Conservation (phyloP, 129 eudicot genomes). For the Centella asiatica region DNA sequence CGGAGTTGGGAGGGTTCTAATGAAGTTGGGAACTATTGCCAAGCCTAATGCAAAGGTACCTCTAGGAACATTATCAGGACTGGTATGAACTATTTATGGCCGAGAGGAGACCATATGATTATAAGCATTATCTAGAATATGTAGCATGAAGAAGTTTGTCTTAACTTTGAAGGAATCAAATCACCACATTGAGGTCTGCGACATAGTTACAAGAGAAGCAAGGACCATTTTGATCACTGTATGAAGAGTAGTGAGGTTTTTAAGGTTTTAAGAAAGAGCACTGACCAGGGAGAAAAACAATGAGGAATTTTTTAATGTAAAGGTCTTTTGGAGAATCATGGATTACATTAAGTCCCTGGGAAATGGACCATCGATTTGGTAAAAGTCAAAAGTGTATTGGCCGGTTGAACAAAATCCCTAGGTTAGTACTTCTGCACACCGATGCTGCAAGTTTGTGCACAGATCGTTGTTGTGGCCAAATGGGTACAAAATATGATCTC, state of each 20-base stretch:
- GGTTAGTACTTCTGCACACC: not conserved
- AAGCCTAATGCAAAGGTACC: no score
- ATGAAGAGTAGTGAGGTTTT: constrained; percentile 34
- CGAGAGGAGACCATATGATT: constrained; percentile 44
- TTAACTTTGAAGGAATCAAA: constrained; percentile 28
- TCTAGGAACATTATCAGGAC: constrained; percentile 45
- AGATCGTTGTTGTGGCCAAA: constrained; percentile 28
- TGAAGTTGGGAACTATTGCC: no score
- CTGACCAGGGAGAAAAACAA: constrained; percentile 31
- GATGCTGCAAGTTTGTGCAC: constrained; percentile 24
- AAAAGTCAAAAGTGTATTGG: constrained; percentile 73
- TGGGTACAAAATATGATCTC: no score
- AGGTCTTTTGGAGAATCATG: constrained; percentile 46
- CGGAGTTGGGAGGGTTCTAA: no score
- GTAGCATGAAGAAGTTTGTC: constrained; percentile 37
- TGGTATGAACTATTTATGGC: constrained; percentile 52
- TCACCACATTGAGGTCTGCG: constrained; percentile 32
- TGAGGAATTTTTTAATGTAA: constrained; percentile 23
- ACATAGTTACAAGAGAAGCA: constrained; percentile 31
- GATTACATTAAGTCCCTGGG: constrained; percentile 31
- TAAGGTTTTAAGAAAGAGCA: constrained; percentile 34
- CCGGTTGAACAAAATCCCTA: constrained; percentile 48
- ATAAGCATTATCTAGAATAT: constrained; percentile 41
- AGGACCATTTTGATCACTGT: constrained; percentile 30
- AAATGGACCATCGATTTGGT: constrained; percentile 36